Percentiles rank a stretch among this genome's conserved stretches.
Evolutionary conservation across 1,284 basidiomycete genomes (phyloP).

Genomic region (Microbotryum scabiosae): DNA sequence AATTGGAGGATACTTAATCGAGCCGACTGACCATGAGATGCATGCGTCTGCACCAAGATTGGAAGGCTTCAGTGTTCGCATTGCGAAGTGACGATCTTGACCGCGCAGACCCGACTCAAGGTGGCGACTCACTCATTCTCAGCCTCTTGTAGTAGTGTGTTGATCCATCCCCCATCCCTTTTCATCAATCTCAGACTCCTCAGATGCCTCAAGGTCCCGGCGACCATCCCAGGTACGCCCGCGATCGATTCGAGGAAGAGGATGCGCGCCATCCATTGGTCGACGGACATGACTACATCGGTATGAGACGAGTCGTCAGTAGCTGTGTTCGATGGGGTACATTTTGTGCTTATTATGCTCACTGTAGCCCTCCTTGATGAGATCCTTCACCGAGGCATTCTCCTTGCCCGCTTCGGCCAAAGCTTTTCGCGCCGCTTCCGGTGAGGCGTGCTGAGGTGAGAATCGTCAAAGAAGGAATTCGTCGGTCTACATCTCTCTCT

Average conservation of each 20-base stretch:
- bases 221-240: slow-evolving; percentile 48
- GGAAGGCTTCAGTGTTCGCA: background rate
- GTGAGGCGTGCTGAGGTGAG: slow-evolving; percentile 44
- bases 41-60: slow-evolving; percentile 10
- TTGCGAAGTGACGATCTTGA: slow-evolving; percentile 36
- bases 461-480: background rate
- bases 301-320: too few relatives aligned
- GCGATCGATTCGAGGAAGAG: slow-evolving; percentile 84
- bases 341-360: background rate
- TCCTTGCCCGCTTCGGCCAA: slow-evolving; percentile 22
- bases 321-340: background rate
- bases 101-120: too few relatives aligned
- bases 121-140: slow-evolving; percentile 70
- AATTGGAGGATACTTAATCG: too few relatives aligned
- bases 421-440: slow-evolving; percentile 14
- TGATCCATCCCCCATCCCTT: slow-evolving; percentile 51
- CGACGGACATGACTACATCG: slow-evolving; percentile 56
- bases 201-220: slow-evolving; percentile 41
- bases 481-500: too few relatives aligned
- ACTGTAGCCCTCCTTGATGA: slow-evolving; percentile 12
- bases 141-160: slow-evolving; percentile 68
- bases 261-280: slow-evolving; percentile 71
- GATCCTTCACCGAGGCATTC: slow-evolving; percentile 3
- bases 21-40: slow-evolving; percentile 40
- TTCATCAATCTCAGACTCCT: slow-evolving; percentile 72